These are phyloP conservation scores for Zangia roseola DNA, from an alignment of 768 basidiomycete species.

Conservation along the genomic window DNA sequence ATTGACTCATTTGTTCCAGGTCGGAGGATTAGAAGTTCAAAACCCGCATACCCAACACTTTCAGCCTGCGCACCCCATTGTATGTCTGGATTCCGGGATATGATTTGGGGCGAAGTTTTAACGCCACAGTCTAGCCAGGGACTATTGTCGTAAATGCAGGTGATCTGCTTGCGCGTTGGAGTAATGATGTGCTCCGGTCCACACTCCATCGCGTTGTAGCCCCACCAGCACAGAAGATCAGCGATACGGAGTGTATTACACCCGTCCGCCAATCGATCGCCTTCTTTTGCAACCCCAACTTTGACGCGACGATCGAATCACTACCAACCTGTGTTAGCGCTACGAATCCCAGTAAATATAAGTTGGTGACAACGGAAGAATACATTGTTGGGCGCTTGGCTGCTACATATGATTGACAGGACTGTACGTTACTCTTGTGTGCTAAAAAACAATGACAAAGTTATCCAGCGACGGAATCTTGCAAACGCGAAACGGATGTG, in stretches of 20 bases:
- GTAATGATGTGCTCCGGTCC: constrained; percentile 74
- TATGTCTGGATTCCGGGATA: constrained; percentile 35
- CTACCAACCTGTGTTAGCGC: constrained; percentile 54
- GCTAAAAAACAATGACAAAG: background rate
- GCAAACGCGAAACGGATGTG: background rate
- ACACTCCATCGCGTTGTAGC: constrained; percentile 84
- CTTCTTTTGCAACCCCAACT: constrained; percentile 87
- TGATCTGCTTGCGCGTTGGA: constrained; percentile 80
- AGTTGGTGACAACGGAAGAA: constrained; percentile 67
- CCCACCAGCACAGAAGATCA: constrained; percentile 52
- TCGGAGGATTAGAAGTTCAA: constrained; percentile 81
- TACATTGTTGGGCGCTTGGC: constrained; percentile 75
- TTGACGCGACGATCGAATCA: constrained; percentile 62
- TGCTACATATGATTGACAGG: constrained; percentile 49
- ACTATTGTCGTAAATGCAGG: constrained; percentile 84
- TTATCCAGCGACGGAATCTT: background rate
- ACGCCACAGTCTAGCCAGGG: constrained; percentile 49
- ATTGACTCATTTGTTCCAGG: constrained; percentile 33
- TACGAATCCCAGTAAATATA: constrained; percentile 60
- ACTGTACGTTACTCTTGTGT: background rate
- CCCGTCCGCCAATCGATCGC: constrained; percentile 77
- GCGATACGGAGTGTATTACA: constrained; percentile 51
- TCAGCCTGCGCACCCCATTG: constrained; percentile 73
- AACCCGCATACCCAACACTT: constrained; percentile 74
- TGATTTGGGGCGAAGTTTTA: background rate